phyloP scores from a whole-genome alignment of 202 grass and related monocot species.

The Panicum virgatum region DNA sequence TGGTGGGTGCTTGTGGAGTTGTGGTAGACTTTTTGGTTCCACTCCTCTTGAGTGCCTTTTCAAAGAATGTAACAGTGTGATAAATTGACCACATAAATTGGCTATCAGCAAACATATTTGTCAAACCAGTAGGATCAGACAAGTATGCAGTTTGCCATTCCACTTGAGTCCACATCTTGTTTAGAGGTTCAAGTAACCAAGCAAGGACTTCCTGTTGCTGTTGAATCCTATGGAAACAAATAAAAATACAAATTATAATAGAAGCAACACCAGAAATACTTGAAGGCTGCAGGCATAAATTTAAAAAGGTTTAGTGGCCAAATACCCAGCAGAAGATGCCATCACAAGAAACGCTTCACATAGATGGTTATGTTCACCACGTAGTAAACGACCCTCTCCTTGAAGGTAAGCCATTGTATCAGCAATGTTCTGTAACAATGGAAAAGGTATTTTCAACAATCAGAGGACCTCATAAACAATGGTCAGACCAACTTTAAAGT shows the following conservation, averaged over 20 bases:
- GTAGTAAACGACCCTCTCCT: conserved; percentile 77
- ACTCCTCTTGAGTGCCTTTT: conserved; percentile 92
- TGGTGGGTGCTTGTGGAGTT: conserved; percentile 46
- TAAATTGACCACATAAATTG: conserved; percentile 99
- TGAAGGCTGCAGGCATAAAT: conserved; percentile 12
- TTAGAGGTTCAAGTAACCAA: conserved; percentile 93
- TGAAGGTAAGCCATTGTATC: conserved; percentile 97
- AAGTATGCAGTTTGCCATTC: conserved; percentile 95
- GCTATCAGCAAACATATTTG: conserved; percentile 63
- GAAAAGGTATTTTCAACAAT: conserved; percentile 26
- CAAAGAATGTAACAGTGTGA: conserved; percentile 92
- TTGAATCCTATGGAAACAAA: conserved; percentile 66
- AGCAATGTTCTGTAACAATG: conserved; percentile 73
- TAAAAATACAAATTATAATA: conserved; percentile 37
- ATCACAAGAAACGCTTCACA: conserved; percentile 99
- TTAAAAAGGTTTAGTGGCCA: conserved; percentile 23
- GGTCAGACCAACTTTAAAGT: background rate
- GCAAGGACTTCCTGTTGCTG: conserved; percentile 96
- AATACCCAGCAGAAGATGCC: conserved; percentile 91
- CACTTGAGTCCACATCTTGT: conserved; percentile 79
- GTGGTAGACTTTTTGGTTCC: conserved; percentile 70
- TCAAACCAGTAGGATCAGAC: conserved; percentile 75
- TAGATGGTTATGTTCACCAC: conserved; percentile 94
- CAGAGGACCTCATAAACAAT: conserved; percentile 20
- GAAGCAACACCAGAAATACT: conserved; percentile 27